Evolutionary conservation across 352 stramenopile species (phyloP), one percentile per base, ranked within the genome.

Genomic region (Phytophthora chlamydospora): DNA sequence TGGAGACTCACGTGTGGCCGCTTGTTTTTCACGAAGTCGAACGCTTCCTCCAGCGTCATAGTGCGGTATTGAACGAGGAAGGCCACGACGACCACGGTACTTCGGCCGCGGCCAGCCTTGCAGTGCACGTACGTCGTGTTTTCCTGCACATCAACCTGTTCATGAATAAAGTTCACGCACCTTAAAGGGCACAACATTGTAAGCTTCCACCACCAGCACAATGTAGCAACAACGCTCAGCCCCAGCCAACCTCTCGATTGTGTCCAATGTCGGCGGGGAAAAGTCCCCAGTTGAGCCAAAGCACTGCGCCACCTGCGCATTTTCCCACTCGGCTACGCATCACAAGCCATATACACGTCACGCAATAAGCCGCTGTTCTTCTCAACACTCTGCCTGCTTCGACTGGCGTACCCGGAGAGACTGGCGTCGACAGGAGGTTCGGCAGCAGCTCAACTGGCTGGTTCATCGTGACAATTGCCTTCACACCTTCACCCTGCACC

Each of bases 381-480:
- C 12, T 4, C 36, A 17, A 12, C 13, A 33, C 6, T n/a, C 13
- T 27, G 24, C 6, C 3, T 53, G 6, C 14, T 36, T 27, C 4
- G 21, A 11, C 10, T n/a, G 14, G 35, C 38, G 17, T 31, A 92
- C 83, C 64, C 38, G 82, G 78, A 14, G 81, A 76, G 4, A 94
- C 71, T 21, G 85, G 85, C 2, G 73, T 89, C 21, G 63, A 60
- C 14, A 91, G 60, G 31, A 87, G 63, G 46, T 90, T 92, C 12
- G 80, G 80, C 52, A 88, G 66, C 54, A 94, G 56, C 51, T 92
- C 85, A 1, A 61, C 58, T 24, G 77, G 68, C 55, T 92, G 68
- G 57, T 92, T 94, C 85, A 94, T 91, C 6, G 85, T 92, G 29
- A 94, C 85, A 33, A 92, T 68, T 6, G 85, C 85, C 24, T 56